Base-by-base conservation (phyloP, 2,329 filamentous ascomycete species). In the Beauveria asiatica region DNA sequence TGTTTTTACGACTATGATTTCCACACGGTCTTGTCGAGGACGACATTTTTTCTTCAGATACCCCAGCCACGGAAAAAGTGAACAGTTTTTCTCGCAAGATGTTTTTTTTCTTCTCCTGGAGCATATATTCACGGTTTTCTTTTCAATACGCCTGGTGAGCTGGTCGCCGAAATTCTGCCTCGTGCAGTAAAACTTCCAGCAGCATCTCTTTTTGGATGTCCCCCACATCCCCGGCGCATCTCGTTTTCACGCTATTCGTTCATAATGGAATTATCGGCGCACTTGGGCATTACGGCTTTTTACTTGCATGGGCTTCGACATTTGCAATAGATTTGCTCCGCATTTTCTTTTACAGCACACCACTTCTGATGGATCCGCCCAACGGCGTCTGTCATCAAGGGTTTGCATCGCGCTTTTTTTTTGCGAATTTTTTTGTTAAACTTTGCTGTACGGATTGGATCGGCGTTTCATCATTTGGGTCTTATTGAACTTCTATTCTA, bases 41-140 rank as follows among this genome's bases (percentile, higher is more conserved):
- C 70, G 69, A 71, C 67, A 45, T 51, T 60, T 55, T 46, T 56
- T 61, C 59, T 57, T 71, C 70, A 72, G 72, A 75, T 74, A 75
- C 73, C 72, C 70, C 72, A 67, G 68, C 65, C 69, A 73, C 71
- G 72, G 73, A 68, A 72, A 63, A 48, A 72, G 67, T 68, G 68
- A 68, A 59, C 48, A 48, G 45, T 57, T 57, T 30, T 57, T 61
- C 59, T 61, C 53, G 59, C 59, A 57, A 57, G 52, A 52, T 37
- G 19, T 49, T 53, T 52, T 54, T 64, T 68, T 64, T 68, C 63
- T 60, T 67, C 68, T 64, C 68, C 63, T 59, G 64, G 63, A 66
- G 62, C 63, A 63, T 61, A 39, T 54, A 27, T 53, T 52, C 19
- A 33, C 13, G 27, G 50, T 63, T 60, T 63, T 54, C 27, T 25